Conservation (phyloP, 768 basidiomycete species). For the Mycena alexandri region DNA sequence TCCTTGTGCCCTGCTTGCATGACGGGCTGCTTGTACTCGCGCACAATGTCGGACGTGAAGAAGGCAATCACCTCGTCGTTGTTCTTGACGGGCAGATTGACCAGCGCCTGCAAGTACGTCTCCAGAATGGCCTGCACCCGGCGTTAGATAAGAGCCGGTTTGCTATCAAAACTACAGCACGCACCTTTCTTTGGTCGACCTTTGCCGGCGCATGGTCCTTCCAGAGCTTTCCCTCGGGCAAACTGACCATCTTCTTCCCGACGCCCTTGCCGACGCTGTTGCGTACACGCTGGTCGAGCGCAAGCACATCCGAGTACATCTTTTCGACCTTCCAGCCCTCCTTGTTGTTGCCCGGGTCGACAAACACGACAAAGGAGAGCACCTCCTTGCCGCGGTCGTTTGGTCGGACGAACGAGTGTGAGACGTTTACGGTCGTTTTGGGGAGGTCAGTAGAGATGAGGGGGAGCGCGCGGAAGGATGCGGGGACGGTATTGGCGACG, state of each 20-base stretch:
- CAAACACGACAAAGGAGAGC: slow-evolving; percentile 85
- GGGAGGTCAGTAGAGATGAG: slow-evolving; percentile 79
- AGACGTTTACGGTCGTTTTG: slow-evolving; percentile 76
- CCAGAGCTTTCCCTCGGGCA: slow-evolving; percentile 96
- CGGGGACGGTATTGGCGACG: slow-evolving; percentile 47
- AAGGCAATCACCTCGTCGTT: slow-evolving; percentile 93
- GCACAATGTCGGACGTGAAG: slow-evolving; percentile 90
- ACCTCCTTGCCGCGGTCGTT: slow-evolving; percentile 95
- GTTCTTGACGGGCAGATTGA: slow-evolving; percentile 86
- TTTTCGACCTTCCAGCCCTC: slow-evolving; percentile 91
- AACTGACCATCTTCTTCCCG: slow-evolving; percentile 79
- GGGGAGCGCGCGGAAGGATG: slow-evolving; percentile 80
- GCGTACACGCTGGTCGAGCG: slow-evolving; percentile 84
- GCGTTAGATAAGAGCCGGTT: slow-evolving; percentile 5
- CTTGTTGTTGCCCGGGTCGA: slow-evolving; percentile 79
- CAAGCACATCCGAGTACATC: slow-evolving; percentile 92
- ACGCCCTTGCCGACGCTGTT: slow-evolving; percentile 74
- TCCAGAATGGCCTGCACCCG: slow-evolving; percentile 76
- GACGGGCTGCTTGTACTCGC: slow-evolving; percentile 80
- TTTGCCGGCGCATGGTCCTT: slow-evolving; percentile 97
- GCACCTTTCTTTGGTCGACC: slow-evolving; percentile 95
- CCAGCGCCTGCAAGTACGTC: slow-evolving; percentile 86
- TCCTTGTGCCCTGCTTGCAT: slow-evolving; percentile 90
- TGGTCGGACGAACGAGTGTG: slow-evolving; percentile 85
- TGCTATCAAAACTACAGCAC: slow-evolving; percentile 40